Conservation (phyloP, 169 alveolate genomes). For the Plasmodium reichenowi region DNA sequence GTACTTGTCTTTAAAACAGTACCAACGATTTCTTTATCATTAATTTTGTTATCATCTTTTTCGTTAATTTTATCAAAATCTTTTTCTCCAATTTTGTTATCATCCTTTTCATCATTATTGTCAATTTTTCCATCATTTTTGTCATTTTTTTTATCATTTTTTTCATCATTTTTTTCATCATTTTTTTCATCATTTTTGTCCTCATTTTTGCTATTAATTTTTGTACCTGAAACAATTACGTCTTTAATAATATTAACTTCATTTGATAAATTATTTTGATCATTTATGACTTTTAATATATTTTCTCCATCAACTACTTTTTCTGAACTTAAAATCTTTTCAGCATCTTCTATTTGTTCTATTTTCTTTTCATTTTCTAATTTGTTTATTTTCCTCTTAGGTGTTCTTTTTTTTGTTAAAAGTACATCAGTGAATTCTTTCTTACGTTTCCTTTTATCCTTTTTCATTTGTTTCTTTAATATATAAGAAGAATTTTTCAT, state of each 20-base stretch:
- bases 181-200: too few species aligned
- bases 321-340: slow-evolving; percentile 2
- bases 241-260: slow-evolving; percentile 1
- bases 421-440: slow-evolving; percentile 43
- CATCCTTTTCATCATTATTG: too few species aligned
- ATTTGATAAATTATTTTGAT: slow-evolving; percentile 3
- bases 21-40: not conserved
- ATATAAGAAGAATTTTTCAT: slow-evolving; percentile 55
- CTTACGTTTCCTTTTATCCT: slow-evolving; percentile 68
- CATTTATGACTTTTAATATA: slow-evolving; percentile 2
- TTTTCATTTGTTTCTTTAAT: slow-evolving; percentile 68
- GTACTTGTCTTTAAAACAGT: not conserved
- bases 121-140: too few species aligned
- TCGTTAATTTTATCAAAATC: not conserved
- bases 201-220: not conserved
- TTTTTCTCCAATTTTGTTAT: not conserved
- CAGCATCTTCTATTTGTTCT: slow-evolving; percentile 19
- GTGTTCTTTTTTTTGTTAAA: slow-evolving; percentile 60
- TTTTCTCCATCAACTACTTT: slow-evolving; percentile 2
- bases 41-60: not conserved
- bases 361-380: slow-evolving; percentile 20
- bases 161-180: too few species aligned
- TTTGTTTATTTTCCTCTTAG: slow-evolving; percentile 57
- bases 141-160: not conserved
- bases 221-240: not conserved